Evolutionary conservation across 2,329 filamentous ascomycete species (phyloP).

Genomic region (Xylariaceae sp.): DNA sequence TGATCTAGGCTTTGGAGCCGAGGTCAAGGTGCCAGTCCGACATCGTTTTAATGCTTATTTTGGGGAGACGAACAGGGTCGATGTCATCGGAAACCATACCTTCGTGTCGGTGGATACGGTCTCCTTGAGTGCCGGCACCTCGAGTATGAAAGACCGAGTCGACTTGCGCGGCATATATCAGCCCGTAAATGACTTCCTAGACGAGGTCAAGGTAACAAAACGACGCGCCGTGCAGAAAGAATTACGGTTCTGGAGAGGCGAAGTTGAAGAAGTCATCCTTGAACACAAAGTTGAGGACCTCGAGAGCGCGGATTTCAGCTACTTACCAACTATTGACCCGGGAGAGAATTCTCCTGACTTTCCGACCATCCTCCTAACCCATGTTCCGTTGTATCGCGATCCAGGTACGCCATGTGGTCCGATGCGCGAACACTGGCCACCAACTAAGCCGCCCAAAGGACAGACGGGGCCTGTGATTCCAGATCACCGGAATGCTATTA

Average conservation of each 20-base stretch:
- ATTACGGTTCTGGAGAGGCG: conserved; percentile 67
- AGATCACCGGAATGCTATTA: conserved; percentile 79
- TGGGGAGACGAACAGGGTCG: conserved; percentile 87
- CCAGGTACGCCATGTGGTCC: conserved; percentile 88
- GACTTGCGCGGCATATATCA: conserved; percentile 71
- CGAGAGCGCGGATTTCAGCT: conserved; percentile 51
- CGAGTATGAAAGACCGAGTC: conserved; percentile 55
- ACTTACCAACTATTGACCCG: conserved; percentile 48
- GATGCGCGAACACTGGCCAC: conserved; percentile 81
- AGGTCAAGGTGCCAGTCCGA: conserved; percentile 80
- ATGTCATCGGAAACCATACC: conserved; percentile 92
- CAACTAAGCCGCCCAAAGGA: conserved; percentile 65
- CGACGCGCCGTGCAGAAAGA: conserved; percentile 72
- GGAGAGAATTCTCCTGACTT: conserved; percentile 64
- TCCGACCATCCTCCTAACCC: conserved; percentile 86
- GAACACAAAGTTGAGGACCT: conserved; percentile 66
- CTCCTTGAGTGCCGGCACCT: conserved; percentile 77
- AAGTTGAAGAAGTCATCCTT: conserved; percentile 60
- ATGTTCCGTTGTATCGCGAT: conserved; percentile 86
- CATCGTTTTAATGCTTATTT: conserved; percentile 88
- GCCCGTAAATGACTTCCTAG: conserved; percentile 78
- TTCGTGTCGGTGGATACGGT: conserved; percentile 91
- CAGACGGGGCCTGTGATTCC: conserved; percentile 58
- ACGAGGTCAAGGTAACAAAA: conserved; percentile 68
- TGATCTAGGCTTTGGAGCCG: conserved; percentile 87